These are phyloP conservation scores for Botrytis fabae DNA, from an alignment of 2,329 filamentous ascomycete genomes.

Conservation along the genomic window DNA sequence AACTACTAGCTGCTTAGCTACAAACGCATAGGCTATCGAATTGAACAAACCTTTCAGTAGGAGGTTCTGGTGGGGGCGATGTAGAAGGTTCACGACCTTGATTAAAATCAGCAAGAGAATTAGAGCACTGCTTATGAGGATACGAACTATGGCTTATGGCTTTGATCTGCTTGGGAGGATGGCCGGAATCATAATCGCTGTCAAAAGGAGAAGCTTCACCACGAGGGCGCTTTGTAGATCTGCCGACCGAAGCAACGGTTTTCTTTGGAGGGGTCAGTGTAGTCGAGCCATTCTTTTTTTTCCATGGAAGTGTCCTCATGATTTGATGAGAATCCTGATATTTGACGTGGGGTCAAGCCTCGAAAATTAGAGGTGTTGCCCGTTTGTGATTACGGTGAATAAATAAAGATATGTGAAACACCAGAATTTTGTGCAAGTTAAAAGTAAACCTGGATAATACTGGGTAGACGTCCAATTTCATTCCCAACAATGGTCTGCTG, in stretches of 20 bases:
- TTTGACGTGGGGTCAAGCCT: neutral
- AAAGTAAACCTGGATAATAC: neutral
- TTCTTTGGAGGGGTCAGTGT: conserved; percentile 19
- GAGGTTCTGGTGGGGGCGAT: conserved; percentile 53
- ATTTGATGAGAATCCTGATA: neutral
- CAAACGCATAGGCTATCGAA: neutral
- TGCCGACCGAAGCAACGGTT: conserved; percentile 5
- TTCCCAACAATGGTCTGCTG: neutral
- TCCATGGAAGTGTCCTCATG: conserved; percentile 39
- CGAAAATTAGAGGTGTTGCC: neutral
- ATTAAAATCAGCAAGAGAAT: neutral
- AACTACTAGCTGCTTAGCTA: conserved; percentile 27
- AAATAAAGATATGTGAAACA: neutral
- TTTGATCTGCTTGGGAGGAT: neutral
- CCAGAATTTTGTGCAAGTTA: neutral
- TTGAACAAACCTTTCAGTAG: conserved; percentile 46
- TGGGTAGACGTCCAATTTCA: neutral
- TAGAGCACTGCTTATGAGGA: neutral
- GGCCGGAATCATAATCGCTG: neutral
- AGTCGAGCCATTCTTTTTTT: conserved; percentile 21
- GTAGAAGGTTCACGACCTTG: conserved; percentile 47
- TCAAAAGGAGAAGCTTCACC: conserved; percentile 12
- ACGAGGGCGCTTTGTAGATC: conserved; percentile 27
- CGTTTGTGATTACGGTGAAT: neutral
- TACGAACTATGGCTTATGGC: neutral